Evolutionary conservation across 2,329 filamentous ascomycete species (phyloP).

Genomic region (Ceratocystis destructans): DNA sequence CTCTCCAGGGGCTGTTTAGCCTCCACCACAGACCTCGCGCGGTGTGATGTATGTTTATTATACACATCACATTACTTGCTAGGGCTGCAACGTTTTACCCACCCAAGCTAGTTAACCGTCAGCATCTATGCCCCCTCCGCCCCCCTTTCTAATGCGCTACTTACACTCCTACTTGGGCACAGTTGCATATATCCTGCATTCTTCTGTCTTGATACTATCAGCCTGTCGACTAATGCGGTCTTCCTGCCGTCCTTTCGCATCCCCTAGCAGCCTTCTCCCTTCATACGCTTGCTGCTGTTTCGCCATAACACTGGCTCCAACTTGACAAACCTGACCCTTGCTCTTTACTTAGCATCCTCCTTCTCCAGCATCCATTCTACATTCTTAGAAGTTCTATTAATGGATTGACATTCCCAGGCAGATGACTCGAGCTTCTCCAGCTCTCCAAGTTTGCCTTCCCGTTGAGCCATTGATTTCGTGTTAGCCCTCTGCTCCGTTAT

Average conservation of each 20-base stretch:
- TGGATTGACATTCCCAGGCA: too few species aligned
- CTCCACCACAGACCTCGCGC: too few species aligned
- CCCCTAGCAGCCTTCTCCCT: background rate
- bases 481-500: background rate
- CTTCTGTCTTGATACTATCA: constrained; percentile 6
- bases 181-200: background rate
- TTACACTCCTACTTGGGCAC: background rate
- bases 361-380: background rate
- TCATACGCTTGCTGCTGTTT: background rate
- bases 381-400: background rate
- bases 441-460: background rate
- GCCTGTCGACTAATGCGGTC: constrained; percentile 2
- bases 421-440: background rate
- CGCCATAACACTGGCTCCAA: background rate
- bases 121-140: too few species aligned
- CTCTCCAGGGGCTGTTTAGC: too few species aligned
- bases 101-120: too few species aligned
- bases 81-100: too few species aligned
- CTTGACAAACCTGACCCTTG: background rate
- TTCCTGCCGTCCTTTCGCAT: background rate
- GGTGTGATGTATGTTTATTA: too few species aligned
- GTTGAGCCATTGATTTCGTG: background rate
- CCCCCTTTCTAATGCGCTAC: background rate
- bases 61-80: too few species aligned
- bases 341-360: background rate